Evolutionary conservation across 148 eudicot species (phyloP).

Genomic region (Cornus suecica): DNA sequence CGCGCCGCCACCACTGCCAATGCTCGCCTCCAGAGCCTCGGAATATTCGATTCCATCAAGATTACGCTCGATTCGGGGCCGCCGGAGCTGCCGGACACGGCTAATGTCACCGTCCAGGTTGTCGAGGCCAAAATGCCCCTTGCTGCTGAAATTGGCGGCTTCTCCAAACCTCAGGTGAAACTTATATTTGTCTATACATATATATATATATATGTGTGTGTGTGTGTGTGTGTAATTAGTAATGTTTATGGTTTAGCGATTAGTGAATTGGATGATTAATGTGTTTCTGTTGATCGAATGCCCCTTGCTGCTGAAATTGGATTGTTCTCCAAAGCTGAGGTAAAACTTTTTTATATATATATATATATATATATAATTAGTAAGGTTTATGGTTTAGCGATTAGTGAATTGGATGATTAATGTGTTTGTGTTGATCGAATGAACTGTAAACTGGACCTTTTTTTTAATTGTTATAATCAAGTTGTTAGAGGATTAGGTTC

Average conservation of each 20-base stretch:
- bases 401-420: neutral
- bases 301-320: slow-evolving; percentile 69
- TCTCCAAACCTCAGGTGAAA: slow-evolving; percentile 72
- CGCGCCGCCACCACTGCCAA: slow-evolving; percentile 55
- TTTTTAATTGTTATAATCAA: neutral
- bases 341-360: slow-evolving; percentile 14
- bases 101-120: slow-evolving; percentile 69
- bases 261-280: neutral
- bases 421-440: neutral
- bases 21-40: slow-evolving; percentile 44
- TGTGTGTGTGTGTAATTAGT: no score
- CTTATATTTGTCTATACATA: neutral
- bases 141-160: slow-evolving; percentile 62
- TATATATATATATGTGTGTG: neutral
- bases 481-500: neutral
- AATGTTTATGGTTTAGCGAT: no score
- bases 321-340: slow-evolving; percentile 74
- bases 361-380: neutral
- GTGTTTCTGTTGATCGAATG: slow-evolving; percentile 10
- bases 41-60: slow-evolving; percentile 64
- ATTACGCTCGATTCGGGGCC: slow-evolving; percentile 80
- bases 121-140: slow-evolving; percentile 56
- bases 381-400: no score
- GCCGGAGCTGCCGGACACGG: slow-evolving; percentile 65
- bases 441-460: neutral